These are phyloP conservation scores for Linderniella brevidens DNA, from an alignment of 257 asterid species.

Conservation along the genomic window DNA sequence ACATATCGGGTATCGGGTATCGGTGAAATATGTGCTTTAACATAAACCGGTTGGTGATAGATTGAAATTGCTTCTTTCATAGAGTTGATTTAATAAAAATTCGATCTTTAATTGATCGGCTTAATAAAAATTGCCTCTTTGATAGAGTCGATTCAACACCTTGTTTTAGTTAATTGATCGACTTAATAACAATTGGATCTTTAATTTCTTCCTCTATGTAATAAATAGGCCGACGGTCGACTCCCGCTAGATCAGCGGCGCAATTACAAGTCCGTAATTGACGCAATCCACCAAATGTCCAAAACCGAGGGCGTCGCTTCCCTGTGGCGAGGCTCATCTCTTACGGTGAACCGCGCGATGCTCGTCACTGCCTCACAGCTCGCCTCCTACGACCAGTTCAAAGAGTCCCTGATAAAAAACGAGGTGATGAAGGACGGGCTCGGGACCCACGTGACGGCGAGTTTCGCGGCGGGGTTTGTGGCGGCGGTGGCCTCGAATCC, in stretches of 20 bases:
- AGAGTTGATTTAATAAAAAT: too few relatives aligned
- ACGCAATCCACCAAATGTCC: conserved; percentile 3
- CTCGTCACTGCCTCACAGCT: conserved; percentile 7
- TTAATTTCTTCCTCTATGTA: too few relatives aligned
- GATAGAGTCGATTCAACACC: too few relatives aligned
- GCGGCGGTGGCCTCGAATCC: conserved; percentile 8
- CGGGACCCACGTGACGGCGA: conserved; percentile 6
- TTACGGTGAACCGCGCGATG: conserved; percentile 7
- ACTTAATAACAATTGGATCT: too few relatives aligned
- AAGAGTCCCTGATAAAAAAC: background rate
- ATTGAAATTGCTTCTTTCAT: too few relatives aligned
- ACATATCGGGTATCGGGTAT: too few relatives aligned
- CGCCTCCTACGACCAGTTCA: conserved; percentile 6
- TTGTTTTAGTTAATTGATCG: too few relatives aligned
- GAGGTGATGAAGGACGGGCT: conserved; percentile 6
- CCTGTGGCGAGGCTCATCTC: conserved; percentile 5
- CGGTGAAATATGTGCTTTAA: too few relatives aligned
- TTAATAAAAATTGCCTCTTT: too few relatives aligned
- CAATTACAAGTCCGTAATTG: conserved; percentile 1
- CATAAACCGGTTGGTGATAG: too few relatives aligned
- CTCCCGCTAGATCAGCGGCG: conserved; percentile 5
- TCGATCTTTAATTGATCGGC: too few relatives aligned
- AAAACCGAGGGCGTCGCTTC: conserved; percentile 2
- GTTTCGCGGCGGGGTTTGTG: conserved; percentile 7
- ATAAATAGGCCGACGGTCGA: conserved; percentile 5